A percentile compares a stretch with the other conserved stretches of the same genome.
Evolutionary conservation across 176 grass and related monocot species (phyloP).

Genomic region (Thinopyrum elongatum): DNA sequence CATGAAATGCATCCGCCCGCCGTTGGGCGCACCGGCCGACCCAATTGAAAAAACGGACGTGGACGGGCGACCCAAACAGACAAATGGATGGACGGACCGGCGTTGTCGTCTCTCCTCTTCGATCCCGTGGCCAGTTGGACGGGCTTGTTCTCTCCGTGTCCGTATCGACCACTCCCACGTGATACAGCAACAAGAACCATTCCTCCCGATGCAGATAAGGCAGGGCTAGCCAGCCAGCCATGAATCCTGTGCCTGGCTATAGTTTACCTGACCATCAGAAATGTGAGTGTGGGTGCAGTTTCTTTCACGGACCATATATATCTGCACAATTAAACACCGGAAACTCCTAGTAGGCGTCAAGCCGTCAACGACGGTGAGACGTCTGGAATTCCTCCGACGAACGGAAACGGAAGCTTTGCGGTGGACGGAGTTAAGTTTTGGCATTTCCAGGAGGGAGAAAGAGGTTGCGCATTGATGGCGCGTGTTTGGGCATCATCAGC

Average conservation of each 20-base stretch:
- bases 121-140: background rate
- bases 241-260: background rate
- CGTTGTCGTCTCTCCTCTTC: background rate
- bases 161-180: background rate
- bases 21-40: too few relatives aligned
- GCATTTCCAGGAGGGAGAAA: background rate
- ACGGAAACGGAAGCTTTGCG: background rate
- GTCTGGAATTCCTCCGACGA: background rate
- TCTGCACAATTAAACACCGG: too few relatives aligned
- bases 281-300: background rate
- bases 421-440: background rate
- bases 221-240: background rate
- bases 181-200: background rate
- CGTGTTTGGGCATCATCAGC: slow-evolving; percentile 6
- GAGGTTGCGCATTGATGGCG: slow-evolving; percentile 37
- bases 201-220: background rate
- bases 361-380: background rate
- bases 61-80: too few relatives aligned
- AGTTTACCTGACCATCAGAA: background rate
- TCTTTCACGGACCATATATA: background rate
- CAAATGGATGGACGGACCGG: background rate
- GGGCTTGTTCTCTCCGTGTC: background rate
- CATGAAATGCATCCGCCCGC: too few relatives aligned
- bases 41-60: too few relatives aligned
- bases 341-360: background rate